Percentiles rank a stretch among this genome's conserved stretches.
Conservation (phyloP, 2,329 filamentous ascomycete genomes). For the Epichloe brachyelytri region DNA sequence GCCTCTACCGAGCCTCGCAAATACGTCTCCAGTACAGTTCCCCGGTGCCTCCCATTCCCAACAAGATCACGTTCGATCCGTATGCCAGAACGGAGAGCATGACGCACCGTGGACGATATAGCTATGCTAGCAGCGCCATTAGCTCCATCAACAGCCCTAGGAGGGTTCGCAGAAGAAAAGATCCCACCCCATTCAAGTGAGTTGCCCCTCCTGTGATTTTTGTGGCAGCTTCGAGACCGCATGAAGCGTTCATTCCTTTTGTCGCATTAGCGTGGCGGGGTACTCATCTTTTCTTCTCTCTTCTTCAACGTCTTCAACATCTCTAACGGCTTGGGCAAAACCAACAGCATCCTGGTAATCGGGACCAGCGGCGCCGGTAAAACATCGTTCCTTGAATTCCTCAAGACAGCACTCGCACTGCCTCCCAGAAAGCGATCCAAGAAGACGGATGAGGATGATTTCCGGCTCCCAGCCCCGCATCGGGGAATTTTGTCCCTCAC, state of each 20-base stretch:
- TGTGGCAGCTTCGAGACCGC: neutral
- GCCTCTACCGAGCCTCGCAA: constrained; percentile 29
- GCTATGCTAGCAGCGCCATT: constrained; percentile 83
- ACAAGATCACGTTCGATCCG: constrained; percentile 51
- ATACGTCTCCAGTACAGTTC: constrained; percentile 27
- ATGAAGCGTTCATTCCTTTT: neutral
- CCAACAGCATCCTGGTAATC: constrained; percentile 68
- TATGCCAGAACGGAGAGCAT: constrained; percentile 85
- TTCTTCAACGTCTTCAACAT: neutral
- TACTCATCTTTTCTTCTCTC: neutral
- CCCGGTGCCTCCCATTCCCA: constrained; percentile 48
- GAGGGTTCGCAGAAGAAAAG: constrained; percentile 84
- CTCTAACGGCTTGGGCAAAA: constrained; percentile 5
- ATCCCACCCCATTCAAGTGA: constrained; percentile 97
- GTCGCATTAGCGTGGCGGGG: neutral
- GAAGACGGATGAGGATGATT: constrained; percentile 44
- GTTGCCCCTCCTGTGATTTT: constrained; percentile 24
- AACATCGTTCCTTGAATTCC: constrained; percentile 92
- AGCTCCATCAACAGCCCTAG: constrained; percentile 90
- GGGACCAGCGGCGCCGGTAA: constrained; percentile 83
- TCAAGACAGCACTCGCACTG: constrained; percentile 72
- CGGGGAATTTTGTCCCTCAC: constrained; percentile 68
- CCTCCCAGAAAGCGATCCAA: constrained; percentile 64
- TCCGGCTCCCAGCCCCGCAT: constrained; percentile 37
- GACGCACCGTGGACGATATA: constrained; percentile 91